Base-by-base conservation (phyloP, 108 stramenopile genomes). In the Skeletonema costatum region DNA sequence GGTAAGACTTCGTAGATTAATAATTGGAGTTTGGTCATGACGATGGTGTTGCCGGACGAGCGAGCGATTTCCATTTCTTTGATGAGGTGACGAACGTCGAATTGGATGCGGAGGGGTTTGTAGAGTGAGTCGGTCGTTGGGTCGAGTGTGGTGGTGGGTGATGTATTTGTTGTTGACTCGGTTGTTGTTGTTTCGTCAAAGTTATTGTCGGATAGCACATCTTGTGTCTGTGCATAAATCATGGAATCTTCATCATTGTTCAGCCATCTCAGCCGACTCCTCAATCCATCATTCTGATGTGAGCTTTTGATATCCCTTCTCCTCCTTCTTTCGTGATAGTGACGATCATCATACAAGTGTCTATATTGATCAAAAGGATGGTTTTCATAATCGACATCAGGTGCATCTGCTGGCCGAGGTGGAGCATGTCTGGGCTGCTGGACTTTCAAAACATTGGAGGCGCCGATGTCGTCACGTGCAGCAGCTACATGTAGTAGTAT, bases 1-100 rank as follows among this genome's bases (percentile, higher is more conserved):
- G 82, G 82, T 29, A 83, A 36, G 19, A 83, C 44, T 38, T 83
- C 82, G 32, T 83, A 77, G 4, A 83, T 73, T n/a, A 83, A 41
- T 3, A 83, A 65, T 39, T 76, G 76, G n/a, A 83, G 14, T 60
- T 77, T 76, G 66, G 82, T 83, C 5, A 76, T 0, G 5, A 19
- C 19, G 53, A 77, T 68, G 2, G 25, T 25, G 25, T 56, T 56
- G 7, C 25, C 9, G 53, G 21, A 71, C 17, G 60, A 51, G 36
- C 73, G 71, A 35, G 70, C 61, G 2, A 77, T 12, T 11, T 83
- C 76, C 66, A 83, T 67, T 32, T 69, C 60, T 11, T 56, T 16
- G 16, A 56, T 35, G 17, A 83, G 68, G 12, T 68, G 32, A 16
- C 69, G 60, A 3, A 72, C 66, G 35, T 83, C 82, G 36, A 83